Evolutionary conservation across 2,329 filamentous ascomycete genomes (phyloP).

Genomic region (Talaromyces pinophilus): DNA sequence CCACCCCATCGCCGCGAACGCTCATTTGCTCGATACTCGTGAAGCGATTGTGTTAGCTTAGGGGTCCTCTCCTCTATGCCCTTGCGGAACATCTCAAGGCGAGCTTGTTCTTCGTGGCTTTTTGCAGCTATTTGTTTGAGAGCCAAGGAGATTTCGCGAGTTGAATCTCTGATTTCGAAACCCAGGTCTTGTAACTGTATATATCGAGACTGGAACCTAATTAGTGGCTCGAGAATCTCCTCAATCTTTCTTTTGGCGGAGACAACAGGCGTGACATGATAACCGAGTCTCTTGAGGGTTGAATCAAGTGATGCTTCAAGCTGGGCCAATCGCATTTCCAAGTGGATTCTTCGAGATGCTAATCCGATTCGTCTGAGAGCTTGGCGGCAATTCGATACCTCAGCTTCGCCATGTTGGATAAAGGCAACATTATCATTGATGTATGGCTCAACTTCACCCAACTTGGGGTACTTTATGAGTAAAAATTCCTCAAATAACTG

Average conservation of each 20-base stretch:
- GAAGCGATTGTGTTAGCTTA: neutral
- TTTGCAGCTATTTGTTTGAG: neutral
- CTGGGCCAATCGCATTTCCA: slow-evolving; percentile 4
- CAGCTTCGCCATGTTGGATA: neutral
- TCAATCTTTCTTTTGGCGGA: slow-evolving; percentile 29
- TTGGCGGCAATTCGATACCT: slow-evolving; percentile 6
- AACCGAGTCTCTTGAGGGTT: slow-evolving; percentile 12
- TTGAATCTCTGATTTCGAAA: neutral
- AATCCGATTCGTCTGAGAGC: slow-evolving; percentile 9
- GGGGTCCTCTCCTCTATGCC: neutral
- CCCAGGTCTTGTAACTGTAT: slow-evolving; percentile 3
- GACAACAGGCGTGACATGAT: slow-evolving; percentile 27
- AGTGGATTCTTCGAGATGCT: slow-evolving; percentile 11
- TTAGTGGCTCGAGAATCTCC: slow-evolving; percentile 16
- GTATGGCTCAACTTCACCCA: neutral
- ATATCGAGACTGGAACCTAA: slow-evolving; percentile 22
- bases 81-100: too few species aligned
- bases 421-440: neutral
- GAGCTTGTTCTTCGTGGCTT: too few species aligned
- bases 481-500: slow-evolving; percentile 17
- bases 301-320: neutral
- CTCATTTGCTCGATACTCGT: slow-evolving; percentile 1
- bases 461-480: slow-evolving; percentile 1
- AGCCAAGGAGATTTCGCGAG: neutral
- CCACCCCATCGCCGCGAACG: neutral